phyloP scores from a whole-genome alignment of 1,284 basidiomycete species.

The Gomphus sp. region DNA sequence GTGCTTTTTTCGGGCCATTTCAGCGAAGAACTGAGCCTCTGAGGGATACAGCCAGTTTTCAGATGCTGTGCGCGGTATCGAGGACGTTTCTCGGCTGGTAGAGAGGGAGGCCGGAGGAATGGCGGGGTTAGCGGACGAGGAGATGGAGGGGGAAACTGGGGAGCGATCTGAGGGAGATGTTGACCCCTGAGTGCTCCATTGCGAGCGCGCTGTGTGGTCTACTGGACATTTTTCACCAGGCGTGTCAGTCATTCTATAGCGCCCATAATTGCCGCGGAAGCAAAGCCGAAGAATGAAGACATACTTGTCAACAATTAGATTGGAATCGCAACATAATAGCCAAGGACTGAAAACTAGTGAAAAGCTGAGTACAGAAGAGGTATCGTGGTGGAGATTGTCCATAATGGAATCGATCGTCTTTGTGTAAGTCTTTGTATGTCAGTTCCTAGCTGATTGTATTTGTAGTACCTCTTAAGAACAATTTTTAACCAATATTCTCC shows the following conservation, averaged over 20 bases:
- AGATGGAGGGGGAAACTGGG: conserved; percentile 14
- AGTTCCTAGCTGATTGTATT: too few relatives aligned
- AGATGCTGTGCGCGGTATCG: conserved; percentile 70
- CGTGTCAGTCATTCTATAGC: background rate
- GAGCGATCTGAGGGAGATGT: conserved; percentile 23
- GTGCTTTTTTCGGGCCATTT: conserved; percentile 92
- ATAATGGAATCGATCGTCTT: too few relatives aligned
- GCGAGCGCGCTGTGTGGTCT: conserved; percentile 28
- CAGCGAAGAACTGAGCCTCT: conserved; percentile 92
- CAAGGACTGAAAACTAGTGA: too few relatives aligned
- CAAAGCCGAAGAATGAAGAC: background rate
- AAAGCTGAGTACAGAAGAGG: too few relatives aligned
- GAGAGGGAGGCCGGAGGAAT: conserved; percentile 32
- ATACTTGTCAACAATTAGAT: too few relatives aligned
- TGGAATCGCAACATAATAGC: too few relatives aligned
- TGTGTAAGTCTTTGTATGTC: too few relatives aligned
- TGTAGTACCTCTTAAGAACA: too few relatives aligned
- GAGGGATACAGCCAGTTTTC: conserved; percentile 98
- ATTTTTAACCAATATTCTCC: too few relatives aligned
- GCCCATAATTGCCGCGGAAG: background rate
- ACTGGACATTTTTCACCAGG: conserved; percentile 31
- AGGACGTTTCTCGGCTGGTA: conserved; percentile 72
- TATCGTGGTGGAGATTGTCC: too few relatives aligned
- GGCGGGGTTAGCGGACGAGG: conserved; percentile 16
- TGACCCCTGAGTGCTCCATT: conserved; percentile 42